phyloP scores from a whole-genome alignment of 371 early-diverging fungal genomes.

The Ordospora pajunii region DNA sequence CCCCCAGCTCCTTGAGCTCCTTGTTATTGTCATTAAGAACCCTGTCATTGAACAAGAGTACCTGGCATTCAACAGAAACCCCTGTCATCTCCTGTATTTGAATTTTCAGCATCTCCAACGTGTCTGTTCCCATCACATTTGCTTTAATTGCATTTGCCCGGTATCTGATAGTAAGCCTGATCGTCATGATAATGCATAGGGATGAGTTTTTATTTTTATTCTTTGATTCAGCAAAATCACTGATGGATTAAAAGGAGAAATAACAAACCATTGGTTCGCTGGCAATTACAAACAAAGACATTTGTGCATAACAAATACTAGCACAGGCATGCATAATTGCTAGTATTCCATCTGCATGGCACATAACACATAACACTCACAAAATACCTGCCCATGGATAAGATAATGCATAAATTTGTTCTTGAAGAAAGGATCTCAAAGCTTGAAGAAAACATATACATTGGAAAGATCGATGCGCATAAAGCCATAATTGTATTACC shows the following conservation, averaged over 20 bases:
- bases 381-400: neutral
- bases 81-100: constrained; percentile 39
- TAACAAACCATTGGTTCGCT: neutral
- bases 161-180: constrained; percentile 50
- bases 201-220: constrained; percentile 26
- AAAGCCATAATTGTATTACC: constrained; percentile 30
- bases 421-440: neutral
- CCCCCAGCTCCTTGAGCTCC: constrained; percentile 28
- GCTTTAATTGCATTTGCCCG: constrained; percentile 32
- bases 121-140: constrained; percentile 34
- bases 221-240: constrained; percentile 8
- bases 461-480: constrained; percentile 18
- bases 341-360: no score
- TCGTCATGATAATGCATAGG: neutral
- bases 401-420: neutral
- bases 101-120: constrained; percentile 47
- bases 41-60: constrained; percentile 45
- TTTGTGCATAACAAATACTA: no score
- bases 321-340: no score
- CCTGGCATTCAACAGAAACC: constrained; percentile 17
- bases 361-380: no score
- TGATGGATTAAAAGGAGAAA: constrained; percentile 27
- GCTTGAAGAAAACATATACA: neutral
- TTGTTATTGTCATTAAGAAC: constrained; percentile 39
- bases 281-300: no score